Evolutionary conservation across 371 early-diverging fungal species (phyloP), one percentile per base, ranked within the genome.

Genomic region (Syncephalastrum contaminatum): DNA sequence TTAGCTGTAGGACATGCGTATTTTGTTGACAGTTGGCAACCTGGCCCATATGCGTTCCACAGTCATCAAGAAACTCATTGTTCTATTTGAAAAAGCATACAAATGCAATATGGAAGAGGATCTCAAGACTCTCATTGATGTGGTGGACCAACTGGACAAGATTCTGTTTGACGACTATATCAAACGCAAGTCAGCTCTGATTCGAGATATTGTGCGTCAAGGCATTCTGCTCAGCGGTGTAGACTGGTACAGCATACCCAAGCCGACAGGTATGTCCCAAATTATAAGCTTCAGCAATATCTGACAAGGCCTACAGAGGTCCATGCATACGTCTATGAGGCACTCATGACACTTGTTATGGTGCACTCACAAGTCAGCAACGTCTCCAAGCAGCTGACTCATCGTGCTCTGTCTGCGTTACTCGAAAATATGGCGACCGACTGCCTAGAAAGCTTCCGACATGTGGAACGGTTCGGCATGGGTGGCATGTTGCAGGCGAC

Each of bases 401-500:
- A 79, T 58, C 81, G 92, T 8, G 87, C 93, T 1, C 61, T 97
- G 24, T 84, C 89, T 18, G 80, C 80, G 19, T 68, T 95, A 14
- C 62, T 91, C 3, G 83, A 81, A 18, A 71, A 71, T 22, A 83
- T 95, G 72, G 87, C 89, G 1, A 88, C 82, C 54, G 90, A 91
- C 55, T 79, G 95, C 59, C 67, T 94, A 21, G 81, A 82, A 52
- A 79, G 87, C 49, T 91, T 92, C 58, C 81, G 93, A 21, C 69
- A 81, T 48, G 84, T 95, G 6, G 94, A 94, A 53, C 64, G 81
- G 42, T 94, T 94, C 64, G 92, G 95, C 51, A 86, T 85, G 69
- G 91, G 88, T 4, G 97, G 96, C 12, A 89, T 94, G 85, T 72
- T 96, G 46, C 97, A 96, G 75, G 92, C 89, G 3, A 92, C 89